These are phyloP conservation scores for Suillus ampliporus DNA, from an alignment of 768 basidiomycete genomes.

Conservation along the genomic window DNA sequence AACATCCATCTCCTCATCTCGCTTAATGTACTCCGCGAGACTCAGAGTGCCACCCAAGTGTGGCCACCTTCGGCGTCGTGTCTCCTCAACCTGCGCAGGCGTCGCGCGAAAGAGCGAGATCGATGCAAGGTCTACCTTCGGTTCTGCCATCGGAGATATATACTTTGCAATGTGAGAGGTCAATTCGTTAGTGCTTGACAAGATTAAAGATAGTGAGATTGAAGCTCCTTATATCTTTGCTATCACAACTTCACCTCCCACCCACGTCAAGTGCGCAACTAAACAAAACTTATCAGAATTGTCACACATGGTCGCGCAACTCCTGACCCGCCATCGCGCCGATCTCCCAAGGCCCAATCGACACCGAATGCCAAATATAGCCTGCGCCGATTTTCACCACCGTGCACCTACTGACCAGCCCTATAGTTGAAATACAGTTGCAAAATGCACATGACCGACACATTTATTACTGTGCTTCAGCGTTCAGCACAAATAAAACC, in stretches of 20 bases:
- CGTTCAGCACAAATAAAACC: background rate
- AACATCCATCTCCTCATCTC: slow-evolving; percentile 45
- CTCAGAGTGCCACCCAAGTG: slow-evolving; percentile 52
- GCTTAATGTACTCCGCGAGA: slow-evolving; percentile 51
- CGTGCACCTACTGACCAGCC: background rate
- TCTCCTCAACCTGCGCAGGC: slow-evolving; percentile 47
- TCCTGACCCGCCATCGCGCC: background rate
- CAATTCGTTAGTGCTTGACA: background rate
- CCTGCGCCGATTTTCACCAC: background rate
- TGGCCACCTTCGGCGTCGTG: slow-evolving; percentile 43
- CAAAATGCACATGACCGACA: background rate
- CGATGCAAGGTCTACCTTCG: slow-evolving; percentile 21
- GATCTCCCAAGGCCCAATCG: background rate
- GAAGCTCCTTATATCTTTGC: background rate
- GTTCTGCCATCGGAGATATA: slow-evolving; percentile 1
- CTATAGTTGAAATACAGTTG: background rate
- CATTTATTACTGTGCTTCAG: background rate
- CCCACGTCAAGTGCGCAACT: background rate
- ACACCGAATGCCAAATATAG: slow-evolving; percentile 5
- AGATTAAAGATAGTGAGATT: background rate
- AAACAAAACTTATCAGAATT: background rate
- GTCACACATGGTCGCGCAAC: background rate
- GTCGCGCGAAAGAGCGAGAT: slow-evolving; percentile 56
- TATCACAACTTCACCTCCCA: background rate
- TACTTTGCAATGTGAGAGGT: background rate